Evolutionary conservation across 1,284 basidiomycete species (phyloP), one percentile per base, ranked within the genome.

Genomic region (Heliocybe sulcata): DNA sequence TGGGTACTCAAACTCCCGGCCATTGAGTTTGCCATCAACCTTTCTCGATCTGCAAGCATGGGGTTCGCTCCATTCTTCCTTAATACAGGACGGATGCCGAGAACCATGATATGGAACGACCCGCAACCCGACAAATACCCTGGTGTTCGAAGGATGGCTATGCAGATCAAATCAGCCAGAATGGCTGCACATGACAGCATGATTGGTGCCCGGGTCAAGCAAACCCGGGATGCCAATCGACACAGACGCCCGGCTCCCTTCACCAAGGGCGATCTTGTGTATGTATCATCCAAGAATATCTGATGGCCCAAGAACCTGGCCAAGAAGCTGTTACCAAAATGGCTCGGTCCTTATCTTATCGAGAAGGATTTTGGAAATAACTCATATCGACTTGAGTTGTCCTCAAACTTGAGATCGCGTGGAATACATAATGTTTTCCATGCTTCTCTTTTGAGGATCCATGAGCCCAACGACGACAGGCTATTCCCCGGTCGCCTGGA

Each of bases 1-100:
- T 82, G 79, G 79, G 57, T 62, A 0, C 9, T 45, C 0, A 63
- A 65, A 0, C 60, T 80, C 0, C 72, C 73, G n/a, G 57, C 56
- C 0, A 62, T 64, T 48, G 63, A 68, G 49, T 68, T 65, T 55
- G 62, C 66, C 0, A 62, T 68, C 23, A 69, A 68, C 42, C 57
- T 52, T 2, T 63, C 69, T 20, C 54, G 65, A 33, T 72, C 67
- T 0, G 65, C 65, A 31, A 67, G 63, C 0, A 77, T 69, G 0
- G 67, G 68, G 0, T 72, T 64, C 50, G 55, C 69, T 11, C 70
- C 65, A 0, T 73, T 74, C 58, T 67, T 68, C 45, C 56, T 73
- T 1, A 72, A 72, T 38, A 60, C 64, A 1, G 72, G 73, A 0
- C 55, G 64, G 1, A 63, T 68, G 26, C 72, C 74, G 0, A 57